Conservation (phyloP, 306 rosid genomes). For the Rosa rugosa region DNA sequence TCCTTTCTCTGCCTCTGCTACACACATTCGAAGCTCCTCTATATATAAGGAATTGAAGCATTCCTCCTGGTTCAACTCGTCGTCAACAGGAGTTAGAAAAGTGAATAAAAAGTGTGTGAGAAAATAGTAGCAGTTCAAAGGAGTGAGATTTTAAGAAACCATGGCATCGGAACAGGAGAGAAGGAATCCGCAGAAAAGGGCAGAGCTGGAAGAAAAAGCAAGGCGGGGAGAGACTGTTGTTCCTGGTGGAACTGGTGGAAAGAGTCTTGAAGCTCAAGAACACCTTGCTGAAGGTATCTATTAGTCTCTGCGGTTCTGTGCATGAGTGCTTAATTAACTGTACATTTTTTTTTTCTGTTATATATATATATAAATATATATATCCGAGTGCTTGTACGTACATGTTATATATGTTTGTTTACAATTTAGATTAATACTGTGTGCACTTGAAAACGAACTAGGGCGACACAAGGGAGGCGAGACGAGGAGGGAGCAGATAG, state of each 20-base stretch:
- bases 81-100: not conserved
- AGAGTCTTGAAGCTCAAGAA: slow-evolving; percentile 76
- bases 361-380: too few species aligned
- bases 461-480: not conserved
- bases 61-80: too few species aligned
- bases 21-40: not conserved
- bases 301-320: not conserved
- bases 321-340: too few species aligned
- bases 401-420: too few species aligned
- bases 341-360: too few species aligned
- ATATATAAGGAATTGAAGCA: too few species aligned
- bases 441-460: too few species aligned
- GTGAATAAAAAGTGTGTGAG: too few species aligned
- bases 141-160: too few species aligned
- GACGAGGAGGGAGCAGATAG: not conserved
- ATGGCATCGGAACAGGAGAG: slow-evolving; percentile 53
- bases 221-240: slow-evolving; percentile 69
- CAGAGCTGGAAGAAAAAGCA: slow-evolving; percentile 59
- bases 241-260: slow-evolving; percentile 83
- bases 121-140: too few species aligned
- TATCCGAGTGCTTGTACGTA: too few species aligned
- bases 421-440: too few species aligned
- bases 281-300: slow-evolving; percentile 74
- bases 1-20: not conserved
- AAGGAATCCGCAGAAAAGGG: slow-evolving; percentile 8